Evolutionary conservation across 2,329 filamentous ascomycete species (phyloP), one percentile per base, ranked within the genome.

Genomic region (Fusarium pseudonygamai): DNA sequence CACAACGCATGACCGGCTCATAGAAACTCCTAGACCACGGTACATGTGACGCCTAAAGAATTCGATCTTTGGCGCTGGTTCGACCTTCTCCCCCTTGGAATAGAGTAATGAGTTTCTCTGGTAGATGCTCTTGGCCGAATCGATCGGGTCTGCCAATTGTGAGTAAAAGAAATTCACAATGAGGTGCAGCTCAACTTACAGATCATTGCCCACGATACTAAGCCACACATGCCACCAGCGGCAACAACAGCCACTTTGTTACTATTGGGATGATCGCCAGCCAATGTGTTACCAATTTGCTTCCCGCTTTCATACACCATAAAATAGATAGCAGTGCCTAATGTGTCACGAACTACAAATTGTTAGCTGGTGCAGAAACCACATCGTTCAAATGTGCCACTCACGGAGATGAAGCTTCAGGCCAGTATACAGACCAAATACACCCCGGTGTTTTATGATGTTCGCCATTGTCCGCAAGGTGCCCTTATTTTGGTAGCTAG

Each of bases 281-380:
- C 90, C 72, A 93, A 90, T 22, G 93, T 94, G 26, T 92, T 93
- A 72, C 95, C 88, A 30, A 96, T 83, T 80, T 96, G 93, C 80
- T 97, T 97, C 76, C 91, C 90, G 80, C 93, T 95, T 82, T 97
- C 94, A 80, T 97, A 97, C 36, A 94, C 95, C 84, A 93, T 93
- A 79, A 97, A 97, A 81, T 97, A 97, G 65, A 96, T 93, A 36
- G 90, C 89, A 3, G 94, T 97, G 60, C 94, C 94, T 68, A 96
- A 86, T 2, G 93, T 95, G 82, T 97, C 94, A 69, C 94, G 89
- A 77, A 95, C 93, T 93, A 42, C 42, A 37, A 34, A 28, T n/a
- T 26, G 32, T 72, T 64, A 74, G 66, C 40, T 37, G n/a, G 11
- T 36, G 34, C 50, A 18, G 24, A 40, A 43, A 22, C 20, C 24